Percentiles rank a stretch among this genome's conserved stretches.
Evolutionary conservation across 768 basidiomycete genomes (phyloP).

Genomic region (Thelephora ganbajun): DNA sequence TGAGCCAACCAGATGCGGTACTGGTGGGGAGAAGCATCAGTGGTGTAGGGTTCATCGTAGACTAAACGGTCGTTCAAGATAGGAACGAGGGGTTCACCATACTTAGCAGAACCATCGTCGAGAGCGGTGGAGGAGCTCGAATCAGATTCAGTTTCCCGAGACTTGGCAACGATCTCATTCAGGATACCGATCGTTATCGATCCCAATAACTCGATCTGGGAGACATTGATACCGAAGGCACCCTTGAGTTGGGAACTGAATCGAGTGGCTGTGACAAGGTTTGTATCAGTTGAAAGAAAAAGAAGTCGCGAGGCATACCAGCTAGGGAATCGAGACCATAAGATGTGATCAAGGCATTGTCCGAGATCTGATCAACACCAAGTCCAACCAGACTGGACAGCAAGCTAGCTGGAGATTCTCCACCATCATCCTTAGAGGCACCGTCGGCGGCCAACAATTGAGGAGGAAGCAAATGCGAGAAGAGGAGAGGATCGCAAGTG

Average conservation of each 20-base stretch:
- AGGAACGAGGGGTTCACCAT: slow-evolving; percentile 16
- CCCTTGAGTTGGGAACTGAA: slow-evolving; percentile 18
- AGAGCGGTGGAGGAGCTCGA: slow-evolving; percentile 1
- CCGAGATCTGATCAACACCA: slow-evolving; percentile 16
- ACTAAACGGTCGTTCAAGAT: slow-evolving; percentile 18
- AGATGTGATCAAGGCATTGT: slow-evolving; percentile 17
- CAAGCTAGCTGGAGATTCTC: slow-evolving; percentile 14
- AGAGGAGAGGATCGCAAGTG: slow-evolving; percentile 15
- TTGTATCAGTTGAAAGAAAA: neutral
- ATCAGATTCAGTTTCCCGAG: slow-evolving; percentile 5
- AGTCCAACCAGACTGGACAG: slow-evolving; percentile 14
- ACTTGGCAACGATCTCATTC: slow-evolving; percentile 15
- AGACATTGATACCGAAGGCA: slow-evolving; percentile 14
- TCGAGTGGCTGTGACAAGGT: slow-evolving; percentile 12
- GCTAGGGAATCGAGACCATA: slow-evolving; percentile 12
- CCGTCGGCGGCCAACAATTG: slow-evolving; percentile 9
- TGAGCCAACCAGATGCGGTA: slow-evolving; percentile 20
- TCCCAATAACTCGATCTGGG: slow-evolving; percentile 10
- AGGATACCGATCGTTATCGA: slow-evolving; percentile 11
- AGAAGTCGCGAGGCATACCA: slow-evolving; percentile 7
- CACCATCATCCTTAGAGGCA: slow-evolving; percentile 5
- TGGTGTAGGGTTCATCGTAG: slow-evolving; percentile 18
- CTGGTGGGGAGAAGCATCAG: slow-evolving; percentile 13
- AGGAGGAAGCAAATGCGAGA: slow-evolving; percentile 13
- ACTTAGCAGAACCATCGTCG: slow-evolving; percentile 16